phyloP scores from a whole-genome alignment of 2,329 filamentous ascomycete genomes.

The Trichophyton verrucosum region DNA sequence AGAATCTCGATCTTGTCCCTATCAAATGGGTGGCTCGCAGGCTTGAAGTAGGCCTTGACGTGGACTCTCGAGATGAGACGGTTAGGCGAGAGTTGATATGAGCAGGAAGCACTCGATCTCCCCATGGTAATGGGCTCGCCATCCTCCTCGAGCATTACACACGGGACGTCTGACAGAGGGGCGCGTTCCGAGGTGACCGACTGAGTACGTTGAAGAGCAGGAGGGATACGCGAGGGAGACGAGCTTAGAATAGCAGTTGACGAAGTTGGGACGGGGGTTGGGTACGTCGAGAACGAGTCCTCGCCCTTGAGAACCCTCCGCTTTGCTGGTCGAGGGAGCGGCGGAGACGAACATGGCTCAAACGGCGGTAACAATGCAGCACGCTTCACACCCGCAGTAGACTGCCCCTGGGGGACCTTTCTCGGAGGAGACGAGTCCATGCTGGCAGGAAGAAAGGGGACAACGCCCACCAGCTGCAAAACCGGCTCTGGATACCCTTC shows the following conservation, averaged over 20 bases:
- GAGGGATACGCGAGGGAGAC: conserved; percentile 55
- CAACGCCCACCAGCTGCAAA: neutral
- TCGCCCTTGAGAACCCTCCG: conserved; percentile 34
- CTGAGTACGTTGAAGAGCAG: conserved; percentile 49
- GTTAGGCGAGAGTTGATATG: conserved; percentile 86
- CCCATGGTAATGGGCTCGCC: conserved; percentile 79
- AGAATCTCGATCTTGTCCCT: conserved; percentile 72
- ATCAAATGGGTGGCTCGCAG: conserved; percentile 54
- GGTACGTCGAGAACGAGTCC: conserved; percentile 52
- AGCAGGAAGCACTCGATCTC: conserved; percentile 85
- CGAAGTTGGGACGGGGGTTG: conserved; percentile 86
- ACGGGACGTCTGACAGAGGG: conserved; percentile 73
- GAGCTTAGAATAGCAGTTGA: conserved; percentile 84
- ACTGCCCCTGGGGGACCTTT: conserved; percentile 20
- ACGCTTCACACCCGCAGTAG: conserved; percentile 34
- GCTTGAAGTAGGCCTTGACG: conserved; percentile 73
- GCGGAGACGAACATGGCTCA: conserved; percentile 39
- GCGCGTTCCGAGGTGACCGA: conserved; percentile 62
- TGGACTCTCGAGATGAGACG: conserved; percentile 88
- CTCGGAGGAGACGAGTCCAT: conserved; percentile 31
- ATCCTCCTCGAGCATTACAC: conserved; percentile 65
- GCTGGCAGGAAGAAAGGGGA: conserved; percentile 12
- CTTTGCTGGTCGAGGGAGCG: conserved; percentile 37
- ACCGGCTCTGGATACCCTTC: neutral
- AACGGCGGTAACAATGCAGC: conserved; percentile 39